A percentile compares a stretch with the other conserved stretches of the same genome.
Conservation (phyloP, 164 flowering plant genomes). For the Vitis riparia region DNA sequence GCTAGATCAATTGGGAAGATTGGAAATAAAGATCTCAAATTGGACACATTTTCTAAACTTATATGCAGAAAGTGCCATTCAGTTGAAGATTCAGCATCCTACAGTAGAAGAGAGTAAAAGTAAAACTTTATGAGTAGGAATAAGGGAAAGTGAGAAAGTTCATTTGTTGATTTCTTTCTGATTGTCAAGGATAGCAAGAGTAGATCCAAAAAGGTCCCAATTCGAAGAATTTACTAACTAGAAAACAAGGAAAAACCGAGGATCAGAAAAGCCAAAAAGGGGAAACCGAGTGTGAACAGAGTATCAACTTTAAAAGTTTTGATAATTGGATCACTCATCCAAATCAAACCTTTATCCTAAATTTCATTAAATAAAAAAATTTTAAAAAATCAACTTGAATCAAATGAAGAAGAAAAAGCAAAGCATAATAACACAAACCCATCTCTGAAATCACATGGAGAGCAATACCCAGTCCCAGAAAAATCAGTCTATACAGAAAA, state of each 20-base stretch:
- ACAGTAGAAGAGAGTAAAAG: background rate
- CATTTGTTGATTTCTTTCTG: too few relatives aligned
- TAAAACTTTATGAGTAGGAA: too few relatives aligned
- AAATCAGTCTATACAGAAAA: background rate
- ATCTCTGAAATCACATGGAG: conserved; percentile 9
- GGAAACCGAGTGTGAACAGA: background rate
- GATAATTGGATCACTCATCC: background rate
- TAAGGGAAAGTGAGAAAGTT: too few relatives aligned
- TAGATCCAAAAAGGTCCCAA: too few relatives aligned
- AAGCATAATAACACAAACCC: conserved; percentile 2
- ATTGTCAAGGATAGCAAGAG: too few relatives aligned
- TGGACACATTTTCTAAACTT: too few relatives aligned
- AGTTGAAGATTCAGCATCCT: background rate
- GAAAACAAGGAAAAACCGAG: background rate
- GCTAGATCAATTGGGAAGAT: too few relatives aligned
- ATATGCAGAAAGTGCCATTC: too few relatives aligned
- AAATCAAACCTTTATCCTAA: background rate
- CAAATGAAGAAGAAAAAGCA: background rate
- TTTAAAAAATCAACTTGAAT: background rate
- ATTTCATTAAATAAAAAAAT: background rate
- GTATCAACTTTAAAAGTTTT: background rate
- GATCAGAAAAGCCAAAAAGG: background rate
- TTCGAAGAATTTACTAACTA: background rate
- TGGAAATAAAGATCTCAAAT: too few relatives aligned
- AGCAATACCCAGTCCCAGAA: conserved; percentile 3